Evolutionary conservation across 2,329 filamentous ascomycete genomes (phyloP), one percentile per base, ranked within the genome.

Genomic region (Ophiocordyceps camponoti-leonardi): DNA sequence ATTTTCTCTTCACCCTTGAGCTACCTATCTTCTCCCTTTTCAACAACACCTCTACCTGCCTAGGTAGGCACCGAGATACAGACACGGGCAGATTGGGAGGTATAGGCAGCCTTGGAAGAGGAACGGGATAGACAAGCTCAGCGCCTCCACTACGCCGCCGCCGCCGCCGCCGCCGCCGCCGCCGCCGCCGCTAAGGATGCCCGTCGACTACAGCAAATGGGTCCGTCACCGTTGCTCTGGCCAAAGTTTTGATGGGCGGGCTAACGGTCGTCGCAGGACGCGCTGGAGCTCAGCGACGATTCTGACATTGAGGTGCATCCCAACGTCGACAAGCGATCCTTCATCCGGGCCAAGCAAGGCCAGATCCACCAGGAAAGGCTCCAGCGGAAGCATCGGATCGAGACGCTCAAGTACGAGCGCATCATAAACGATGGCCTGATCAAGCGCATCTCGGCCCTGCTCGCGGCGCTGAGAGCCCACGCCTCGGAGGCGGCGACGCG

Each of bases 241-340:
- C 13, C 16, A 33, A 33, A 14, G 30, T n/a, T 19, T 19, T 13
- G 8, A 7, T 10, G 13, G 6, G 33, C 41, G 26, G 13, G 42
- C 37, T 44, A 42, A 44, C 42, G 2, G 4, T 12, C 4, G 16
- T 6, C 18, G 31, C 49, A 85, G 81, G 84, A 96, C 61, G 81
- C 83, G 48, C 77, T 98, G 59, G 92, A 98, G 78, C 80, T 98
- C 60, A 94, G 86, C 58, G 92, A 98, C 65, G 92, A 98, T 66
- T 95, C 87, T 44, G 92, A 98, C 58, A 81, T 98, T 56, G 92
- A 98, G 67, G 92, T 96, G 44, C 92, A 98, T 65, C 92, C 92
- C 49, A 98, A 98, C 61, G 92, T 98, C 61, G 92, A 98, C 69
- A 98, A 98, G 65, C 79, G 83, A 44, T 96, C 90, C 49, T 98